Conservation (phyloP, 441 rosid genomes). For the Gossypium davidsonii region DNA sequence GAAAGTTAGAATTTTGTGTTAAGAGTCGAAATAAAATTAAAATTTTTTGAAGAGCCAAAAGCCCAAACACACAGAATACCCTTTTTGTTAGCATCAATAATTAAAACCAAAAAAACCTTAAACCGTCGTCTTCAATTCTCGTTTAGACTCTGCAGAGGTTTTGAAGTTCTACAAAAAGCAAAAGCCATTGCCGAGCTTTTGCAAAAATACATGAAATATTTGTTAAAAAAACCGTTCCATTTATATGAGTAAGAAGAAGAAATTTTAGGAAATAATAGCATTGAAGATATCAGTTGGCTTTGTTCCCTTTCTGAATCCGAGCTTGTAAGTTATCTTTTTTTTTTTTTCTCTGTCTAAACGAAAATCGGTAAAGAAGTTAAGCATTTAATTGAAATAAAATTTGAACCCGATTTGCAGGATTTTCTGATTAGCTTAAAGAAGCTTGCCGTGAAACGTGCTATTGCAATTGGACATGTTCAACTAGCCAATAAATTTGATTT, state of each 20-base stretch:
- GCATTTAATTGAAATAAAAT: not conserved
- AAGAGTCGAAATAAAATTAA: too few relatives aligned
- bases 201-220: not conserved
- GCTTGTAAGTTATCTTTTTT: not conserved
- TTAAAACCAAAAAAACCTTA: too few relatives aligned
- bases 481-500: constrained; percentile 12
- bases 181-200: constrained; percentile 1
- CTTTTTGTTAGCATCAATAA: not conserved
- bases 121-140: not conserved
- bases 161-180: not conserved
- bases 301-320: constrained; percentile 19
- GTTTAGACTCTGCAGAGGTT: not conserved
- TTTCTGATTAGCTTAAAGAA: constrained; percentile 13
- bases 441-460: constrained; percentile 12
- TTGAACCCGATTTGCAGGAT: constrained; percentile 4
- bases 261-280: constrained; percentile 4
- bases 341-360: not conserved
- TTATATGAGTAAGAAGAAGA: not conserved
- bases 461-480: constrained; percentile 9
- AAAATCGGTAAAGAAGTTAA: not conserved
- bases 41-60: too few relatives aligned
- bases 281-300: constrained; percentile 16
- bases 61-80: not conserved
- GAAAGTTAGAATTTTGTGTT: too few relatives aligned
- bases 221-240: not conserved